Conservation (phyloP, 2,329 filamentous ascomycete genomes). For the Fusarium algeriense region DNA sequence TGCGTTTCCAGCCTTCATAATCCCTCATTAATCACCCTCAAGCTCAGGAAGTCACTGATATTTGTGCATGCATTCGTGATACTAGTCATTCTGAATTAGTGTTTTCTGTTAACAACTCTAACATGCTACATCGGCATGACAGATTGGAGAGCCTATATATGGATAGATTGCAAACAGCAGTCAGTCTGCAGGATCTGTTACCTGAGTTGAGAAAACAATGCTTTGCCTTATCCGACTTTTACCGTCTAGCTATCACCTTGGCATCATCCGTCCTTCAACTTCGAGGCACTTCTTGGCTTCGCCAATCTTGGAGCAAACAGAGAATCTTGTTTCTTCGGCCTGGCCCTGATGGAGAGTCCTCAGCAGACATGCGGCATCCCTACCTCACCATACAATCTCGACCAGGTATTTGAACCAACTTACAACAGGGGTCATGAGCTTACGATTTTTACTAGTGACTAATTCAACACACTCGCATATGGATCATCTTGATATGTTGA, state of each 20-base stretch:
- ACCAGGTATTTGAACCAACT: background rate
- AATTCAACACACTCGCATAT: background rate
- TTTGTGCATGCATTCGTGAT: background rate
- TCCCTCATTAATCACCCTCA: background rate
- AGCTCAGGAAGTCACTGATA: background rate
- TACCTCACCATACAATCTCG: background rate
- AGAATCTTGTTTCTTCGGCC: background rate
- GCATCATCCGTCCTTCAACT: background rate
- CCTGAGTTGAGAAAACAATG: background rate
- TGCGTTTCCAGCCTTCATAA: background rate
- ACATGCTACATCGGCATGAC: background rate
- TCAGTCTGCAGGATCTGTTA: background rate
- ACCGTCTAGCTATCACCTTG: background rate
- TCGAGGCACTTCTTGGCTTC: background rate
- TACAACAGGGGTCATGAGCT: background rate
- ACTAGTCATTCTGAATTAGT: background rate
- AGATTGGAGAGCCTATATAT: background rate
- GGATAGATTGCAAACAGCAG: background rate
- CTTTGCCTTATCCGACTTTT: background rate
- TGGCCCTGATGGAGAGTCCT: background rate
- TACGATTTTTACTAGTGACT: background rate
- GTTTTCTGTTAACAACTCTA: background rate
- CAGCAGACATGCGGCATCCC: background rate
- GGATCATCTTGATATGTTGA: background rate
- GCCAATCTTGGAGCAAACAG: background rate